Conservation (phyloP, 2,329 filamentous ascomycete species). For the Westerdykella sp. region DNA sequence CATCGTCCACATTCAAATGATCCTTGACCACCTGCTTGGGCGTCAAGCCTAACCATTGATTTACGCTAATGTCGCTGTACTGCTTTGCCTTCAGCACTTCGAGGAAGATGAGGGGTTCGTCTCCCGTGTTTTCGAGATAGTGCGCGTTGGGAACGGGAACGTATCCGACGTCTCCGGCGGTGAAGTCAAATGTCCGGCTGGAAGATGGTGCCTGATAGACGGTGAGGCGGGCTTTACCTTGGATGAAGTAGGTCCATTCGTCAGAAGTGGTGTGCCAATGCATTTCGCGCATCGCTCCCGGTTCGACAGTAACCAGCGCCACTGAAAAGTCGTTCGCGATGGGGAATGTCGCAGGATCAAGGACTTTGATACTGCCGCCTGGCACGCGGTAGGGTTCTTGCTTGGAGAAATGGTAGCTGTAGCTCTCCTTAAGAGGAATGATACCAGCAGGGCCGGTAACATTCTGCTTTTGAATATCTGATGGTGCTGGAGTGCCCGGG, state of each 20-base stretch:
- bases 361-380: slow-evolving; percentile 54
- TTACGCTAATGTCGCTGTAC: slow-evolving; percentile 51
- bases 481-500: slow-evolving; percentile 34
- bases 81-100: slow-evolving; percentile 51
- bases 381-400: slow-evolving; percentile 48
- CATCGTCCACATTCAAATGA: slow-evolving; percentile 22
- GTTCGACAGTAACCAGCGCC: slow-evolving; percentile 52
- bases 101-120: slow-evolving; percentile 53
- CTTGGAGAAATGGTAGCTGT: slow-evolving; percentile 41
- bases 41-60: slow-evolving; percentile 53
- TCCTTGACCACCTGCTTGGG: slow-evolving; percentile 37
- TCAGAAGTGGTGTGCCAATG: slow-evolving; percentile 58
- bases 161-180: slow-evolving; percentile 55
- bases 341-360: slow-evolving; percentile 54
- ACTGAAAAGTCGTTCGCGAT: slow-evolving; percentile 51
- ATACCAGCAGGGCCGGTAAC: slow-evolving; percentile 37
- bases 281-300: slow-evolving; percentile 59
- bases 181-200: slow-evolving; percentile 54
- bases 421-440: slow-evolving; percentile 26
- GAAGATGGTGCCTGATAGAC: slow-evolving; percentile 48
- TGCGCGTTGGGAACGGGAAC: slow-evolving; percentile 51
- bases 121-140: slow-evolving; percentile 57
- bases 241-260: slow-evolving; percentile 57
- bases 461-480: slow-evolving; percentile 39
- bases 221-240: slow-evolving; percentile 52